Percentiles rank a stretch among this genome's conserved stretches.
These are phyloP conservation scores for Hypholoma sublateritium DNA, from an alignment of 768 basidiomycete genomes.

Conservation along the genomic window DNA sequence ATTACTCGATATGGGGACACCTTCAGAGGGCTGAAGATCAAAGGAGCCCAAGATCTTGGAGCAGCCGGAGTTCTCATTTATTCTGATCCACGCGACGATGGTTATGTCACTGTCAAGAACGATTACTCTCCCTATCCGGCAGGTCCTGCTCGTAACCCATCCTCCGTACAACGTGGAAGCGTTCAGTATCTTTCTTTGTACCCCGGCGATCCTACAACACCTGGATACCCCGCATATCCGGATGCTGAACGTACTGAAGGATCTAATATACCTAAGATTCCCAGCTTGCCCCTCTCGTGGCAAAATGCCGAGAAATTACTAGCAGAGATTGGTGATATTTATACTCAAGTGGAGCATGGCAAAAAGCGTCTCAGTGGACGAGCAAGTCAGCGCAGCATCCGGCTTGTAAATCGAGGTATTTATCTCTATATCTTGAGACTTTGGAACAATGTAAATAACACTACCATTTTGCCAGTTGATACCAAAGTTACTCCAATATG, in stretches of 20 bases:
- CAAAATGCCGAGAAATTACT: slow-evolving; percentile 73
- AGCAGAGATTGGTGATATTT: slow-evolving; percentile 47
- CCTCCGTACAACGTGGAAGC: slow-evolving; percentile 82
- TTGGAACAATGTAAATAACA: not conserved
- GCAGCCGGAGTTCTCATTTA: slow-evolving; percentile 81
- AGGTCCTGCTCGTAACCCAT: slow-evolving; percentile 87
- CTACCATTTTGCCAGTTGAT: slow-evolving; percentile 47
- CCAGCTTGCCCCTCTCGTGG: slow-evolving; percentile 91
- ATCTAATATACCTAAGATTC: slow-evolving; percentile 69
- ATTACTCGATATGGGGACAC: slow-evolving; percentile 73
- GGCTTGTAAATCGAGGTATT: slow-evolving; percentile 56
- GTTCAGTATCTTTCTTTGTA: slow-evolving; percentile 70
- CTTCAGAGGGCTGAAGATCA: slow-evolving; percentile 89
- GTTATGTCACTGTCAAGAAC: slow-evolving; percentile 70
- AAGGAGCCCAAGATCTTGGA: slow-evolving; percentile 82
- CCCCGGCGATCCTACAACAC: slow-evolving; percentile 83
- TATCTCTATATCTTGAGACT: not conserved
- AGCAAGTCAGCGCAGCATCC: slow-evolving; percentile 46
- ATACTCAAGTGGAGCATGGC: slow-evolving; percentile 25
- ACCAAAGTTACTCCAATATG: slow-evolving; percentile 82
- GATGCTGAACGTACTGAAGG: slow-evolving; percentile 65
- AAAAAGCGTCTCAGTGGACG: slow-evolving; percentile 44
- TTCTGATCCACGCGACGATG: slow-evolving; percentile 85
- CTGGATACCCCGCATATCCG: slow-evolving; percentile 84
- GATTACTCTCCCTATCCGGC: slow-evolving; percentile 78